Conservation (phyloP, 495 filamentous ascomycete species). For the Durotheca rogersii region DNA sequence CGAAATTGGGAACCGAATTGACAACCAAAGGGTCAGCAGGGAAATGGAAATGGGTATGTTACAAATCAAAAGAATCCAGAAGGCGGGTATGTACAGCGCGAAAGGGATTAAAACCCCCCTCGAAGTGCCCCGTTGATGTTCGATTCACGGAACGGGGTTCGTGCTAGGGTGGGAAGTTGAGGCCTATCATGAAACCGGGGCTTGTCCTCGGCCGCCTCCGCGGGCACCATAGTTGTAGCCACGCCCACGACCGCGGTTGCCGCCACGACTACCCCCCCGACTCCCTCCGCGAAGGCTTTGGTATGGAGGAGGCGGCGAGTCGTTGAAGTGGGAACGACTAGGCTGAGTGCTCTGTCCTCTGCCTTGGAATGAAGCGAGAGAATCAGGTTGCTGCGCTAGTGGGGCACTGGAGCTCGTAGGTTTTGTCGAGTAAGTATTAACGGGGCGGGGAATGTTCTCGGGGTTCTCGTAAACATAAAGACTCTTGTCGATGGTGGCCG, state of each 20-base stretch:
- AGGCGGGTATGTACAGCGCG: constrained; percentile 35
- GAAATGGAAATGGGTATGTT: constrained; percentile 37
- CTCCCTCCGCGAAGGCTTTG: constrained; percentile 44
- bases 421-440: constrained; percentile 45
- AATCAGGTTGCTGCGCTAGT: constrained; percentile 27
- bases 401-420: constrained; percentile 24
- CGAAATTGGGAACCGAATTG: constrained; percentile 26
- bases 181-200: constrained; percentile 35
- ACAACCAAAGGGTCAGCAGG: constrained; percentile 26
- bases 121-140: not conserved
- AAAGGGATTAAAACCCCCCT: constrained; percentile 19
- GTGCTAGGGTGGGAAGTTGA: constrained; percentile 9
- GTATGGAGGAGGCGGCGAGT: constrained; percentile 32
- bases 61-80: constrained; percentile 37
- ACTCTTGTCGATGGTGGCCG: constrained; percentile 91
- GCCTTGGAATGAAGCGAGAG: constrained; percentile 11
- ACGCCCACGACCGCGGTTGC: constrained; percentile 40
- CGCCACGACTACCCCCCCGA: constrained; percentile 40
- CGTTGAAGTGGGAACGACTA: constrained; percentile 29
- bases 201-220: constrained; percentile 46
- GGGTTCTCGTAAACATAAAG: constrained; percentile 98
- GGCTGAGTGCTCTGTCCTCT: constrained; percentile 23
- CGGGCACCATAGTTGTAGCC: constrained; percentile 44
- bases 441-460: constrained; percentile 85
- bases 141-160: constrained; percentile 2